Evolutionary conservation across 768 basidiomycete species (phyloP).

Genomic region (Leccinum boreale): DNA sequence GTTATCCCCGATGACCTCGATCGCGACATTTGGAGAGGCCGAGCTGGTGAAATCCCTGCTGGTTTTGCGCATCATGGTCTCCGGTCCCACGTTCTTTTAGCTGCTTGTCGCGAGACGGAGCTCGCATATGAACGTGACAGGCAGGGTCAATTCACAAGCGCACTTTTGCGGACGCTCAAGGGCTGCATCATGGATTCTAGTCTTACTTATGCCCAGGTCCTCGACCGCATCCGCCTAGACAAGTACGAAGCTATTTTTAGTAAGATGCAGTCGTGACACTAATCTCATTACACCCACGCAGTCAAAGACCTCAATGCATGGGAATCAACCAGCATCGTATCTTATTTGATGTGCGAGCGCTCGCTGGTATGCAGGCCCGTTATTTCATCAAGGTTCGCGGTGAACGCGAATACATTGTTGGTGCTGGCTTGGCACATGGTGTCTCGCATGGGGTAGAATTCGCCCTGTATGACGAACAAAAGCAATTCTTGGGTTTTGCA

Average conservation of each 20-base stretch:
- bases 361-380: constrained; percentile 4
- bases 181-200: background rate
- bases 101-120: constrained; percentile 39
- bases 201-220: constrained; percentile 23
- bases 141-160: constrained; percentile 25
- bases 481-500: background rate
- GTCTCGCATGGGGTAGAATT: constrained; percentile 15
- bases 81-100: constrained; percentile 40
- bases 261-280: background rate
- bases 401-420: constrained; percentile 15
- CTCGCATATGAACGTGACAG: constrained; percentile 24
- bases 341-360: constrained; percentile 22
- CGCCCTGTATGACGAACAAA: constrained; percentile 13
- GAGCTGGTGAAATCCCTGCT: constrained; percentile 10
- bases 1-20: constrained; percentile 22
- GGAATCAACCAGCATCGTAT: constrained; percentile 20
- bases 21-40: constrained; percentile 18
- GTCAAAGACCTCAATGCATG: constrained; percentile 30
- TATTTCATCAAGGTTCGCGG: background rate
- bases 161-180: constrained; percentile 17
- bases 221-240: constrained; percentile 14
- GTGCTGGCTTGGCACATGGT: constrained; percentile 27
- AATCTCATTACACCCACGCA: background rate
- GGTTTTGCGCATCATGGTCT: constrained; percentile 28
- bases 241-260: background rate